phyloP scores from a whole-genome alignment of 2,329 filamentous ascomycete genomes.

The Trichoderma koningiopsis region DNA sequence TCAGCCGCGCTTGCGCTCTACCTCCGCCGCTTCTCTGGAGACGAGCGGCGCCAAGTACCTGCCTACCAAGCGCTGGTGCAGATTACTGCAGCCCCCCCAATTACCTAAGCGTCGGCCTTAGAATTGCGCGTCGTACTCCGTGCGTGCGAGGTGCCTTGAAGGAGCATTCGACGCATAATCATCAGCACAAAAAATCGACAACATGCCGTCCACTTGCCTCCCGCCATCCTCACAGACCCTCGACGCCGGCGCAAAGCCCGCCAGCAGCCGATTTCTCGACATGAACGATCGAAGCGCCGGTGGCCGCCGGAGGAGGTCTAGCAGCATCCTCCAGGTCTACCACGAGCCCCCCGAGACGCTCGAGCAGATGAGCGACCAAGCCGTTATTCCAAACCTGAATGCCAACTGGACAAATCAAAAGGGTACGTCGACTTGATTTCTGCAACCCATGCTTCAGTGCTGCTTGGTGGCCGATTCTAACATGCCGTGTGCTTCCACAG shows the following conservation, averaged over 20 bases:
- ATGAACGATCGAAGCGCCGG: conserved; percentile 64
- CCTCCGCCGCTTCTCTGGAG: conserved; percentile 5
- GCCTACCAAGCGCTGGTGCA: not conserved
- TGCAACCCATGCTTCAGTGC: not conserved
- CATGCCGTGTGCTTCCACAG: conserved; percentile 49
- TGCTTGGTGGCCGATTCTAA: not conserved
- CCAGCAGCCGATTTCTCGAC: conserved; percentile 62
- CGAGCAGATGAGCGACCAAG: conserved; percentile 97
- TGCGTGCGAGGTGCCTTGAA: conserved; percentile 18
- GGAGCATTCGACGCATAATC: conserved; percentile 22
- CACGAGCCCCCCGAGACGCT: conserved; percentile 95
- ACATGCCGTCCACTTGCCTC: conserved; percentile 90
- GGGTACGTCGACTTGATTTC: conserved; percentile 58
- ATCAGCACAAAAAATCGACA: conserved; percentile 30
- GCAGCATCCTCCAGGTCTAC: conserved; percentile 89
- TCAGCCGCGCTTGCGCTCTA: conserved; percentile 1
- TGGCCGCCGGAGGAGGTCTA: conserved; percentile 87
- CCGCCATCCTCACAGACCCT: conserved; percentile 82
- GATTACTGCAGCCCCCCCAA: not conserved
- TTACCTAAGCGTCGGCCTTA: conserved; percentile 20
- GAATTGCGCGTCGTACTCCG: conserved; percentile 17
- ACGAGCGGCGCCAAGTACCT: conserved; percentile 7
- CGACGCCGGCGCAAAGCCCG: conserved; percentile 75
- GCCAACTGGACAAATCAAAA: conserved; percentile 99
- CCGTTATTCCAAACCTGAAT: conserved; percentile 91